phyloP scores from a whole-genome alignment of 306 rosid genomes.

The Sechiopsis laciniata region DNA sequence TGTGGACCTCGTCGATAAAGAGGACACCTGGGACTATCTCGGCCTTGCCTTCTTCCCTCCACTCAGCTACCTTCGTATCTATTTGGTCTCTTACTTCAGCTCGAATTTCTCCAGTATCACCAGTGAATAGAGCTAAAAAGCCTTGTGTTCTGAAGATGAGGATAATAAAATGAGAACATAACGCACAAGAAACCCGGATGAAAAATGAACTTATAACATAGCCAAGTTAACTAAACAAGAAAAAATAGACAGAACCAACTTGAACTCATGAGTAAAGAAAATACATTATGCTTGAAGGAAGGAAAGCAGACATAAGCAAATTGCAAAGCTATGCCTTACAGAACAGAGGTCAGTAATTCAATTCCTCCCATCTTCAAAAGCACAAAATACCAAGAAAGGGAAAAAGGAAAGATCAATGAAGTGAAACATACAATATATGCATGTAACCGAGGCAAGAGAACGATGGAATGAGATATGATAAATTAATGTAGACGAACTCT shows the following conservation, averaged over 20 bases:
- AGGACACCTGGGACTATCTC: conserved; percentile 96
- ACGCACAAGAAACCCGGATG: neutral
- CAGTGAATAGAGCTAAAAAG: conserved; percentile 90
- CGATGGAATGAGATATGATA: neutral
- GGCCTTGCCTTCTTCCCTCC: conserved; percentile 99
- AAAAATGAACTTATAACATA: neutral
- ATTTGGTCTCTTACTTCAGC: conserved; percentile 98
- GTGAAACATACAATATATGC: neutral
- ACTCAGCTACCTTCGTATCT: conserved; percentile 97
- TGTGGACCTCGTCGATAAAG: conserved; percentile 93
- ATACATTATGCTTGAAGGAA: neutral
- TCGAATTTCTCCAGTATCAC: conserved; percentile 96
- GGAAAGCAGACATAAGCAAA: neutral
- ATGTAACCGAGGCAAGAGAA: neutral
- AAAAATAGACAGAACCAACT: neutral
- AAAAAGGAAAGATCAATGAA: neutral
- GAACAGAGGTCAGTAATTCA: neutral
- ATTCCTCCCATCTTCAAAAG: neutral
- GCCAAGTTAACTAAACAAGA: neutral
- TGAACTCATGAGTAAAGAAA: neutral
- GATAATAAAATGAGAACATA: conserved; percentile 23
- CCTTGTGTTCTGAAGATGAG: conserved; percentile 75
- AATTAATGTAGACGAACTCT: neutral
- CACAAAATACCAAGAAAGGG: neutral
- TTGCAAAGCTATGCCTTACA: neutral